Evolutionary conservation across 2,329 filamentous ascomycete genomes (phyloP).

Genomic region (Rhynchosporium agropyri): DNA sequence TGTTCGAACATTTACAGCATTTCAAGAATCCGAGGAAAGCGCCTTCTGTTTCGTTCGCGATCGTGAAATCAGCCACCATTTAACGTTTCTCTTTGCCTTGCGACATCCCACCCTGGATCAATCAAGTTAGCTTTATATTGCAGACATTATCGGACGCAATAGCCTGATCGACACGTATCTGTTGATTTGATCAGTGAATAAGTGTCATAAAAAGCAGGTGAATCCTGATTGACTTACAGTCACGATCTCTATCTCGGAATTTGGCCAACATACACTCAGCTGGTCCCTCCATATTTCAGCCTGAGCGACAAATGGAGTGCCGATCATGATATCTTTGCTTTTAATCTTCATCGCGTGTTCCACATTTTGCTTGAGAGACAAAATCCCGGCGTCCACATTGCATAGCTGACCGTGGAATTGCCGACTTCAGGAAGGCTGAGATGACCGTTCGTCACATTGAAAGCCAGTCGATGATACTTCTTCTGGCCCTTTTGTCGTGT

Average conservation of each 20-base stretch:
- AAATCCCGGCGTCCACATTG: slow-evolving; percentile 1
- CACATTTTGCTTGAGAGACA: not conserved
- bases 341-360: not conserved
- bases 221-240: not conserved
- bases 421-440: not conserved
- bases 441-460: not conserved
- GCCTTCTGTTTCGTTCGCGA: not conserved
- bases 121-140: not conserved
- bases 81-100: slow-evolving; percentile 4
- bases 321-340: not conserved
- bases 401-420: not conserved
- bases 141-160: not conserved
- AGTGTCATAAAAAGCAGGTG: not conserved
- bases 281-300: not conserved
- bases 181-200: not conserved
- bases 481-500: not conserved
- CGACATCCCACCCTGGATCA: not conserved
- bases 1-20: not conserved
- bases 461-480: slow-evolving; percentile 3
- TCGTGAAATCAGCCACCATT: not conserved
- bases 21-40: not conserved
- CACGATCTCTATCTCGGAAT: not conserved
- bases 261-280: not conserved
- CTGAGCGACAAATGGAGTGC: not conserved
- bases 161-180: not conserved